A percentile compares a stretch with the other conserved stretches of the same genome.
Conservation (phyloP, 495 filamentous ascomycete genomes). For the Lasiosphaeria hispida region DNA sequence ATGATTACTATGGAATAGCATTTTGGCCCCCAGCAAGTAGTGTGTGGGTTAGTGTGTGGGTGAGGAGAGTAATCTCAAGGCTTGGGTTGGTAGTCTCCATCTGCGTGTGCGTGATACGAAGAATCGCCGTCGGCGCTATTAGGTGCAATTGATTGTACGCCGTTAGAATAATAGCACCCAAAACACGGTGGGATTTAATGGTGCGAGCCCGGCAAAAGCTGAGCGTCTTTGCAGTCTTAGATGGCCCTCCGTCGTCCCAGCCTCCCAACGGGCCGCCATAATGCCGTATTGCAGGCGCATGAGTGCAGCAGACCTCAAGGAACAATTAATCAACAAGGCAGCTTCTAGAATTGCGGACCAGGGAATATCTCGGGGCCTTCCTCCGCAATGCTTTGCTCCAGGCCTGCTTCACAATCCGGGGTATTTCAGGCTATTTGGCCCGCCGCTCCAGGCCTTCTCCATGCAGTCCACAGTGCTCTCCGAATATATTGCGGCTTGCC, state of each 20-base stretch:
- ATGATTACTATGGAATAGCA: too few relatives aligned
- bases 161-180: too few relatives aligned
- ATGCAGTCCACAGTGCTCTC: conserved; percentile 9
- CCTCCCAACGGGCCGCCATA: conserved; percentile 10
- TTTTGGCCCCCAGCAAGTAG: too few relatives aligned
- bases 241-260: background rate
- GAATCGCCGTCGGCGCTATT: too few relatives aligned
- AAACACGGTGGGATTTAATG: too few relatives aligned
- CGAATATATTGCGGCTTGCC: conserved; percentile 19
- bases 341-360: conserved; percentile 13
- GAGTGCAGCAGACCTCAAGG: background rate
- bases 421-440: conserved; percentile 28
- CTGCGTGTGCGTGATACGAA: too few relatives aligned
- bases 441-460: conserved; percentile 1
- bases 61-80: too few relatives aligned
- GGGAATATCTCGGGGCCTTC: conserved; percentile 19
- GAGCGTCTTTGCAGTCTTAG: background rate
- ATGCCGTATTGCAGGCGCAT: conserved; percentile 1
- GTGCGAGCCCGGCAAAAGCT: too few relatives aligned
- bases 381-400: conserved; percentile 20
- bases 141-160: too few relatives aligned
- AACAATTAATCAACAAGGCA: conserved; percentile 8
- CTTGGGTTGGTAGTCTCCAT: too few relatives aligned
- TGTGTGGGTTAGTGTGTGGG: too few relatives aligned
- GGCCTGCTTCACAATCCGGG: conserved; percentile 16